Evolutionary conservation across 2,329 filamentous ascomycete species (phyloP).

Genomic region (Trichoderma sp.): DNA sequence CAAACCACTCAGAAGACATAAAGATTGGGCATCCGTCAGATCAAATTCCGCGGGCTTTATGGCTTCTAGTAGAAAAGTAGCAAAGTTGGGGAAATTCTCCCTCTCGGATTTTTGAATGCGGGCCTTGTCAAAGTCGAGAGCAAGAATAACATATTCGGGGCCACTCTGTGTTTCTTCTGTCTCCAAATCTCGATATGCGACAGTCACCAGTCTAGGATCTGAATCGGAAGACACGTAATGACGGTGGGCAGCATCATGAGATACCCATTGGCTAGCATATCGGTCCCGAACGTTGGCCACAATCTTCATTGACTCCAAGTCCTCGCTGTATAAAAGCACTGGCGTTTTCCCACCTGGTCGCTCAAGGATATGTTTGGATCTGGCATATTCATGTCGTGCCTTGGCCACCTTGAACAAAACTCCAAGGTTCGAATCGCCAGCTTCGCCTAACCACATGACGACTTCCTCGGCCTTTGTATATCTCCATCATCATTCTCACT

Average conservation of each 20-base stretch:
- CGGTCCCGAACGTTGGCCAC: not conserved
- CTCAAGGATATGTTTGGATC: not conserved
- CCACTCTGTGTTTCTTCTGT: not conserved
- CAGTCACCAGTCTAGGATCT: not conserved
- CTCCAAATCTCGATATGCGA: not conserved
- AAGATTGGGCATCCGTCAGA: not conserved
- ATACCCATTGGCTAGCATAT: not conserved
- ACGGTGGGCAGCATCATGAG: not conserved
- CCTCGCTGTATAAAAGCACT: not conserved
- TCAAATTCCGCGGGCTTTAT: not conserved
- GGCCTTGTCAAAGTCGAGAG: not conserved
- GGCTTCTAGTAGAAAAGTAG: not conserved
- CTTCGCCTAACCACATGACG: not conserved
- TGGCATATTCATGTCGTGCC: not conserved
- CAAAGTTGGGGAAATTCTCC: not conserved
- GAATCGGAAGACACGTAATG: not conserved
- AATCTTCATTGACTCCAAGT: not conserved
- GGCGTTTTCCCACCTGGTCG: not conserved
- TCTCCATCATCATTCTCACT: not conserved
- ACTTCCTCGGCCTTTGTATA: not conserved
- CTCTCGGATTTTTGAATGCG: not conserved
- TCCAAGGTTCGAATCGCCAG: not conserved
- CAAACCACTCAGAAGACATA: not conserved
- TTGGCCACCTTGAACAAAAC: not conserved
- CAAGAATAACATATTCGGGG: not conserved